phyloP scores from a whole-genome alignment of 805 yeast species.

The Candida succiphila region DNA sequence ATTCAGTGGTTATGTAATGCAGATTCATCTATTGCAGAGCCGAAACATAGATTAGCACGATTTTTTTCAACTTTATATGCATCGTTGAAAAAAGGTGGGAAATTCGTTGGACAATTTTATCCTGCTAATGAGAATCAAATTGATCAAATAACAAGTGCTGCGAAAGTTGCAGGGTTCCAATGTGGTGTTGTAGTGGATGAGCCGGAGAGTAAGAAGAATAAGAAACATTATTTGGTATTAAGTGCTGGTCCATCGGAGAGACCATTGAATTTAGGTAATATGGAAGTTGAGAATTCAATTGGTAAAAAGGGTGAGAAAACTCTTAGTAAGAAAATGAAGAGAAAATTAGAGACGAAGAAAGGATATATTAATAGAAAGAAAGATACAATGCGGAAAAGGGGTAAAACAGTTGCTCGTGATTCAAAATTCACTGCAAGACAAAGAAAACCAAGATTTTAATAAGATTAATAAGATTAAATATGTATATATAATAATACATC shows the following conservation, averaged over 20 bases:
- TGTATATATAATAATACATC: too few species aligned
- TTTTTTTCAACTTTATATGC: constrained; percentile 89
- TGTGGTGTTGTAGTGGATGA: constrained; percentile 94
- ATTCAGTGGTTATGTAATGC: constrained; percentile 99
- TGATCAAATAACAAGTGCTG: constrained; percentile 68
- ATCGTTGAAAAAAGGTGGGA: constrained; percentile 84
- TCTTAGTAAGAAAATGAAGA: constrained; percentile 35
- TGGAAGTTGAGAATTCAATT: constrained; percentile 63
- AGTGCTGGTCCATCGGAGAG: constrained; percentile 78
- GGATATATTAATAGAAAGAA: constrained; percentile 86
- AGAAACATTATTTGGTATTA: constrained; percentile 81
- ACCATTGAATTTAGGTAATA: constrained; percentile 68
- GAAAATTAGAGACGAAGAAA: constrained; percentile 62
- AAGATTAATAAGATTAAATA: too few species aligned
- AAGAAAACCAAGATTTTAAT: constrained; percentile 57
- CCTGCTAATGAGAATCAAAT: constrained; percentile 86
- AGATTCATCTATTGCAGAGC: constrained; percentile 73
- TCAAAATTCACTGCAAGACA: constrained; percentile 87
- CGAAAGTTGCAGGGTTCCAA: constrained; percentile 90
- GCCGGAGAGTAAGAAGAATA: constrained; percentile 85
- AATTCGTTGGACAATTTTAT: constrained; percentile 94
- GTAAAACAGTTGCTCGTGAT: constrained; percentile 80
- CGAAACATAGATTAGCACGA: constrained; percentile 65
- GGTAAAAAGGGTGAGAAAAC: constrained; percentile 24
- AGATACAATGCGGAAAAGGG: constrained; percentile 85